Evolutionary conservation across 2,329 filamentous ascomycete genomes (phyloP).

Genomic region (Cercospora beticola): DNA sequence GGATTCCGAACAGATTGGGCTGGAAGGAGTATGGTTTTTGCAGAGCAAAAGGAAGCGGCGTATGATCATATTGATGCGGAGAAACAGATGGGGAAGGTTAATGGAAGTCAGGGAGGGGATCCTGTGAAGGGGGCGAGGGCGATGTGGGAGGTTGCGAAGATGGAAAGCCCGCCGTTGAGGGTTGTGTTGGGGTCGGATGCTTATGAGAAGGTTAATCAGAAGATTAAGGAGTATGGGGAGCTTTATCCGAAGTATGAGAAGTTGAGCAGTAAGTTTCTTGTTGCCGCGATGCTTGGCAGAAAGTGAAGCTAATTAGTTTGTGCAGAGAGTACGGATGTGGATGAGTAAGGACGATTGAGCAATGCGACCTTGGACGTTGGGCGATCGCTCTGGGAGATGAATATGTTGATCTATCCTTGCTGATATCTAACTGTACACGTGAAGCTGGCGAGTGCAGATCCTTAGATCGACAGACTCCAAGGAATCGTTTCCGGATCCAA

Average conservation of each 20-base stretch:
- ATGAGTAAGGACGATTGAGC: not conserved
- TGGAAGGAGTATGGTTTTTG: slow-evolving; percentile 49
- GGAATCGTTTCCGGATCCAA: slow-evolving; percentile 33
- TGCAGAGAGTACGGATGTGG: slow-evolving; percentile 9
- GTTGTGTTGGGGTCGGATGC: slow-evolving; percentile 57
- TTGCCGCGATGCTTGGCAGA: not conserved
- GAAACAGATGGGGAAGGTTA: slow-evolving; percentile 42
- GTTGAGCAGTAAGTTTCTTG: slow-evolving; percentile 9
- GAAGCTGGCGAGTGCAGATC: not conserved
- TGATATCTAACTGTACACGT: not conserved
- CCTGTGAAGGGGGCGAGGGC: slow-evolving; percentile 48
- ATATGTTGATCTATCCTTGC: not conserved
- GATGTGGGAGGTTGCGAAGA: slow-evolving; percentile 56
- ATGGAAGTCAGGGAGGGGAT: slow-evolving; percentile 52
- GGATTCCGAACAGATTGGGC: slow-evolving; percentile 51
- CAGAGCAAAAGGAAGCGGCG: slow-evolving; percentile 45
- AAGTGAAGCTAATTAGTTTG: not conserved
- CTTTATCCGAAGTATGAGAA: slow-evolving; percentile 52
- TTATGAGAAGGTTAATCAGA: slow-evolving; percentile 50
- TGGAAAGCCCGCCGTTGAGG: slow-evolving; percentile 54
- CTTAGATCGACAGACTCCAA: slow-evolving; percentile 26
- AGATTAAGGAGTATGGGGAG: slow-evolving; percentile 52
- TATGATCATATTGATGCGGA: slow-evolving; percentile 52
- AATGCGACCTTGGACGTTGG: not conserved
- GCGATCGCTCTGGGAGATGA: not conserved